Evolutionary conservation across 2,329 filamentous ascomycete species (phyloP), one percentile per base, ranked within the genome.

Genomic region (Fusarium poae): DNA sequence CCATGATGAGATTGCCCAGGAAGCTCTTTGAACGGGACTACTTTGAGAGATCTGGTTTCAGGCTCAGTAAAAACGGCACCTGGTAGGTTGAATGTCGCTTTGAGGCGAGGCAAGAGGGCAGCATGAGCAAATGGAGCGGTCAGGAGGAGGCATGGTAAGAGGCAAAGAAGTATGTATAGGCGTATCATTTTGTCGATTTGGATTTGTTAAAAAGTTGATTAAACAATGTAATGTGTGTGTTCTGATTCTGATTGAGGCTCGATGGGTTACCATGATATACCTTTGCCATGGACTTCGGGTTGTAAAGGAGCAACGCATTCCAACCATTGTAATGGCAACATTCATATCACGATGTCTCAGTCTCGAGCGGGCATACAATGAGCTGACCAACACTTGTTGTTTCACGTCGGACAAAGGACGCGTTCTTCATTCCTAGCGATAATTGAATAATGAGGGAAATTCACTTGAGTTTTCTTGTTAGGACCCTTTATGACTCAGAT

Each of bases 251-350:
- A 51, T 49, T 48, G 29, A 37, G n/a, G 32, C 32, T 32, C 13
- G 43, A 53, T 50, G 29, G 42, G 27, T 50, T 60, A 45, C 46
- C 44, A 42, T 62, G 44, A 70, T 71, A 71, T 75, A 75, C 71
- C 57, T 57, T 55, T 56, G 42, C 35, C 49, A 53, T 43, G 42
- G 32, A 27, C 42, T 54, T 45, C 34, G 29, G 40, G 76, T 77
- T 65, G 72, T 61, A 64, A 44, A 27, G 72, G 74, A 77, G 76
- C 74, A 76, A 77, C 74, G 62, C 77, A 78, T 79, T 78, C 77
- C 77, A 75, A 62, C 13, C 49, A 71, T 68, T 48, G 58, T 40
- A 49, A 55, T 49, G 57, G 49, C 72, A 74, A 73, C 68, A 43
- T 39, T 49, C 45, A 61, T 58, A 57, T 51, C 57, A 63, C 66